Conservation (phyloP, 2,329 filamentous ascomycete species). For the Akanthomyces lecanii region DNA sequence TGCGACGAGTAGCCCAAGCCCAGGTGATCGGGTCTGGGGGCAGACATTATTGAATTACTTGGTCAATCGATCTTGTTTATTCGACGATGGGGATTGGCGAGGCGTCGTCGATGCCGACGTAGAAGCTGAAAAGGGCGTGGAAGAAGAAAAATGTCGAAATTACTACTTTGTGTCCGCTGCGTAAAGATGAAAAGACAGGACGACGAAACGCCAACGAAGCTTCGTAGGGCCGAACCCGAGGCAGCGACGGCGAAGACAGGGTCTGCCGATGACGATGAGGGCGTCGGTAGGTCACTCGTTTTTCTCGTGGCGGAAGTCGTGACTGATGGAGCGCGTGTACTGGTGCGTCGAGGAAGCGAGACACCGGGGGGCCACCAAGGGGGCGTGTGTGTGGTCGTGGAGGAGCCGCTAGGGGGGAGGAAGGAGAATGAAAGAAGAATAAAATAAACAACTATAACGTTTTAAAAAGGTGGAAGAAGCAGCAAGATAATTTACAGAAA, state of each 20-base stretch:
- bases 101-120: background rate
- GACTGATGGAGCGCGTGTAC: background rate
- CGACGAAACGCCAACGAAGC: background rate
- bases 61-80: background rate
- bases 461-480: background rate
- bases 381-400: background rate
- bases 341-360: conserved; percentile 3
- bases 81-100: background rate
- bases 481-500: conserved; percentile 13
- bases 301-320: background rate
- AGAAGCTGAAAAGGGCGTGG: background rate
- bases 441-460: conserved; percentile 11
- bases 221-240: background rate
- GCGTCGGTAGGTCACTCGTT: background rate
- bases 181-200: background rate
- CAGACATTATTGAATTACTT: conserved; percentile 76
- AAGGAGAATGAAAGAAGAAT: background rate
- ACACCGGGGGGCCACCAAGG: background rate
- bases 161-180: conserved; percentile 2
- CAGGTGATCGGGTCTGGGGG: conserved; percentile 79
- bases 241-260: background rate
- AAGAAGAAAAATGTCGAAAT: background rate
- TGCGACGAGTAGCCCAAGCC: conserved; percentile 76
- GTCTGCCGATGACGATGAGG: background rate
- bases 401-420: conserved; percentile 6